Conservation (phyloP, 352 stramenopile species). For the Globisporangium abappressorium region DNA sequence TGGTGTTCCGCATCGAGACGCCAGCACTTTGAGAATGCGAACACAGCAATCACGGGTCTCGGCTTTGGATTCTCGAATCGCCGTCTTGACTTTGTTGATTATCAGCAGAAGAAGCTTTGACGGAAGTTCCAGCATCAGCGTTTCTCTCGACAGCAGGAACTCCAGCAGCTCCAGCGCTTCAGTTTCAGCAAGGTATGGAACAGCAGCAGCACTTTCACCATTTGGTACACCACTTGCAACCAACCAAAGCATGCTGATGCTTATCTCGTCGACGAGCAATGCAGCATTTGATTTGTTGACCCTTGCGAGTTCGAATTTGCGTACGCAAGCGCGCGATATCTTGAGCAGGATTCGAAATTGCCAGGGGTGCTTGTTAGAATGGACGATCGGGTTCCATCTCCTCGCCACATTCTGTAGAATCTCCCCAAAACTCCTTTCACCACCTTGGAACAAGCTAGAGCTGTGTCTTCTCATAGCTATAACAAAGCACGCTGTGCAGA, state of each 20-base stretch:
- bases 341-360: constrained; percentile 16
- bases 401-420: constrained; percentile 8
- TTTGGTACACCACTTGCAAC: background rate
- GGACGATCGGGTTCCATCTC: background rate
- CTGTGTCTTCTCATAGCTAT: constrained; percentile 17
- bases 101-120: background rate
- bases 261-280: constrained; percentile 13
- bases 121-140: background rate
- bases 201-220: background rate
- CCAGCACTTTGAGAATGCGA: constrained; percentile 14
- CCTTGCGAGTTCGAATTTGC: background rate
- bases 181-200: background rate
- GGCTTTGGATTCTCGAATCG: background rate
- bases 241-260: constrained; percentile 11
- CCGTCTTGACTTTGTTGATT: constrained; percentile 12
- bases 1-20: constrained; percentile 5
- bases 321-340: constrained; percentile 17
- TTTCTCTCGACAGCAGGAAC: constrained; percentile 11
- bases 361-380: constrained; percentile 1
- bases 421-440: background rate
- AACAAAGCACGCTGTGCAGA: constrained; percentile 46
- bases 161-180: constrained; percentile 13
- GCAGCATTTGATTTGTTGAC: background rate
- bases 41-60: constrained; percentile 10
- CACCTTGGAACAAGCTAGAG: background rate